These are phyloP conservation scores for Chamaecyparis obtusa DNA, from an alignment of 75 land plant genomes.

Conservation along the genomic window DNA sequence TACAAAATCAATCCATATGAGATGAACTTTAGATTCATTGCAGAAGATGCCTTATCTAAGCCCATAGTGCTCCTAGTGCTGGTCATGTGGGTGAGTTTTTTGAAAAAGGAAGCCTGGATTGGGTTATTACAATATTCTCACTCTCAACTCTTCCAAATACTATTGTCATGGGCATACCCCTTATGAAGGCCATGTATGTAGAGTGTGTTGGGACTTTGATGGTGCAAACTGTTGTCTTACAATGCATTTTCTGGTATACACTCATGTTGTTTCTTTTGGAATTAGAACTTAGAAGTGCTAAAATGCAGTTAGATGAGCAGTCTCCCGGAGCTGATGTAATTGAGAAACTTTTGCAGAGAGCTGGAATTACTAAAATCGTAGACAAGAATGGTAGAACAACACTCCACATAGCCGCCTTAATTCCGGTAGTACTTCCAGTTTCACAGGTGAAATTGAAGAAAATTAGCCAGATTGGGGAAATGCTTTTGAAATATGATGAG, in stretches of 20 bases:
- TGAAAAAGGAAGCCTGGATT: constrained; percentile 46
- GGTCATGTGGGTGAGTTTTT: constrained; percentile 35
- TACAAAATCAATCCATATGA: constrained; percentile 71
- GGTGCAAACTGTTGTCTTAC: constrained; percentile 78
- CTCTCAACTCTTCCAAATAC: constrained; percentile 79
- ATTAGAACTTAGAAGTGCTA: constrained; percentile 74
- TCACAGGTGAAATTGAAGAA: too few species aligned
- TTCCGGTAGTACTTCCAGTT: too few species aligned
- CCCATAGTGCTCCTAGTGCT: constrained; percentile 40
- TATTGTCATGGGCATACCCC: constrained; percentile 82
- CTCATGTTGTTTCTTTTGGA: constrained; percentile 67
- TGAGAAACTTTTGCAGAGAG: too few species aligned
- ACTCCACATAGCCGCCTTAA: too few species aligned
- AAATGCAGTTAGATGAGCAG: constrained; percentile 45
- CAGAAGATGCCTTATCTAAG: constrained; percentile 66
- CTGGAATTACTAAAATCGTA: too few species aligned
- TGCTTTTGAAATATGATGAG: too few species aligned
- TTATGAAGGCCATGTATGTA: constrained; percentile 80
- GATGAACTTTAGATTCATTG: constrained; percentile 67
- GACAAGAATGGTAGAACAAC: too few species aligned
- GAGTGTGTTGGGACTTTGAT: constrained; percentile 45
- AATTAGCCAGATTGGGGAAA: too few species aligned
- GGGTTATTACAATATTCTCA: constrained; percentile 79
- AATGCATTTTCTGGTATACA: constrained; percentile 83
- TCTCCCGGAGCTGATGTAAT: constrained; percentile 60